phyloP scores from a whole-genome alignment of 2,329 filamentous ascomycete species.

The Aaosphaeria arxii region DNA sequence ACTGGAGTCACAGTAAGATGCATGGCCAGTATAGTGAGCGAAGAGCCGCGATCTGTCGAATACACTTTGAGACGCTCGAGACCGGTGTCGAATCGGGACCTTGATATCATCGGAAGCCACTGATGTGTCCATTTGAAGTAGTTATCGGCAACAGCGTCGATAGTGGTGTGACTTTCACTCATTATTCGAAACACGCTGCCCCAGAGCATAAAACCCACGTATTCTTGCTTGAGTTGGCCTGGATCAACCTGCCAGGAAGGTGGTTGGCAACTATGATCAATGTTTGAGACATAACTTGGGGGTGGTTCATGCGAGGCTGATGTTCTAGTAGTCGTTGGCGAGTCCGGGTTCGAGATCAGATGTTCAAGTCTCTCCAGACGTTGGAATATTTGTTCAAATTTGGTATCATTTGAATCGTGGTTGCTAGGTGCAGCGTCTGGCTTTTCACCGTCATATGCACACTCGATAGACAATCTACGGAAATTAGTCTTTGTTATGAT shows the following conservation, averaged over 20 bases:
- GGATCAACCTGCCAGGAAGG: conserved; percentile 6
- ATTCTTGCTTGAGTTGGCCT: conserved; percentile 2
- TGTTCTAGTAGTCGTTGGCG: background rate
- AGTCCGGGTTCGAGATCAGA: conserved; percentile 3
- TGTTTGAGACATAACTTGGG: background rate
- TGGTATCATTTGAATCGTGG: conserved; percentile 1
- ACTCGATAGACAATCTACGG: conserved; percentile 9
- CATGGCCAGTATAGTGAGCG: conserved; percentile 10
- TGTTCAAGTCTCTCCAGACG: conserved; percentile 12
- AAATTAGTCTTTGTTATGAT: background rate
- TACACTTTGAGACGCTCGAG: conserved; percentile 1
- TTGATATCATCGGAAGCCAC: conserved; percentile 14
- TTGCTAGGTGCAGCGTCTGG: background rate
- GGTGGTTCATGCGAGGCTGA: background rate
- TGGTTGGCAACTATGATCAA: background rate
- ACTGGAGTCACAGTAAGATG: conserved; percentile 9
- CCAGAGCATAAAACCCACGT: conserved; percentile 4
- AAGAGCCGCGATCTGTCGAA: conserved; percentile 2
- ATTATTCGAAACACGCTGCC: conserved; percentile 7
- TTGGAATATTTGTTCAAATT: conserved; percentile 13
- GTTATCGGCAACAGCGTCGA: conserved; percentile 1
- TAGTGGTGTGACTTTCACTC: conserved; percentile 6
- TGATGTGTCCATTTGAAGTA: conserved; percentile 7
- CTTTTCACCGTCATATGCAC: conserved; percentile 8
- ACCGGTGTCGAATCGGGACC: conserved; percentile 3